Conservation (phyloP, 345 rosid species). For the Hirschfeldia incana region DNA sequence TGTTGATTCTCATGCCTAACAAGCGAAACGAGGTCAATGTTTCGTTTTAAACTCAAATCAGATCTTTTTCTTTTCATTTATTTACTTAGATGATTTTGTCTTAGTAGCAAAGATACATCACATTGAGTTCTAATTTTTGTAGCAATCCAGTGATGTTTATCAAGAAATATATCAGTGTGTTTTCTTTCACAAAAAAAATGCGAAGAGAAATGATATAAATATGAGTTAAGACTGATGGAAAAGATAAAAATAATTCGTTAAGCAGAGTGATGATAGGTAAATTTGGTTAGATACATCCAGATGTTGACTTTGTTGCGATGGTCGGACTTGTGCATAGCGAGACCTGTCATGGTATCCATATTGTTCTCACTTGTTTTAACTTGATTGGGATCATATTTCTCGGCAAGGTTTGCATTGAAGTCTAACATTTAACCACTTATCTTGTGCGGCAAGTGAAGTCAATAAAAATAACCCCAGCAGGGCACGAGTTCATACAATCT, state of each 20-base stretch:
- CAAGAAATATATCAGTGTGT: not conserved
- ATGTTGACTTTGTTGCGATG: constrained; percentile 31
- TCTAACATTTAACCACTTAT: no score
- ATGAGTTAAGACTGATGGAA: not conserved
- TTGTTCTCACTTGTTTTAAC: no score
- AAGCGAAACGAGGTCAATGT: constrained; percentile 35
- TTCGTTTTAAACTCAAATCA: constrained; percentile 1
- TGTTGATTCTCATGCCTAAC: constrained; percentile 73
- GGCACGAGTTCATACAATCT: no score
- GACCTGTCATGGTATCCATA: constrained; percentile 33
- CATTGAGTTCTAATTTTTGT: not conserved
- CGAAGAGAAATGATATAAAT: not conserved
- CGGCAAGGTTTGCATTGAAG: no score
- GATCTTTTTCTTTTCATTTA: not conserved
- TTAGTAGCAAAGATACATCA: constrained; percentile 4
- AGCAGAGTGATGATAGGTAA: not conserved
- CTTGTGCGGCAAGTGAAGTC: no score
- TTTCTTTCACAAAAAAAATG: not conserved
- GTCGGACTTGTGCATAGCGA: constrained; percentile 35
- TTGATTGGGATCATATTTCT: no score
- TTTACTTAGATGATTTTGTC: not conserved
- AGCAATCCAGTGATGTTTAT: not conserved
- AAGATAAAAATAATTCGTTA: not conserved
- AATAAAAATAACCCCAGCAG: no score
- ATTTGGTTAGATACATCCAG: not conserved